These are phyloP conservation scores for Biscogniauxia mediterranea DNA, from an alignment of 2,329 filamentous ascomycete genomes.

Conservation along the genomic window DNA sequence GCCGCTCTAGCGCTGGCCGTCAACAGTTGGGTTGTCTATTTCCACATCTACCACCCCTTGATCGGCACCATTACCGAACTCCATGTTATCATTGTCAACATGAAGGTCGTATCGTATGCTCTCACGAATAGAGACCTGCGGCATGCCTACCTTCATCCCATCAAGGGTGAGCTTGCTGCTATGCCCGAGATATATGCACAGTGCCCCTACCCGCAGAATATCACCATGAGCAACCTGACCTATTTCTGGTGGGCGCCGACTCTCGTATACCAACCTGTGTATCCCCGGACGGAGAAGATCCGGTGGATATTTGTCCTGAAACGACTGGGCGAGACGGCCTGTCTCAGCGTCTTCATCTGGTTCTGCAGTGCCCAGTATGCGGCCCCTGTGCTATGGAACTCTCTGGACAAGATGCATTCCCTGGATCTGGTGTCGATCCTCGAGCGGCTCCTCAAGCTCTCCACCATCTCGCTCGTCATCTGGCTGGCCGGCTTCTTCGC, in stretches of 20 bases:
- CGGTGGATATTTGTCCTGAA: slow-evolving; percentile 88
- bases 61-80: slow-evolving; percentile 89
- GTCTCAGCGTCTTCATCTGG: slow-evolving; percentile 88
- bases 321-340: slow-evolving; percentile 73
- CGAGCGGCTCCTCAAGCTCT: slow-evolving; percentile 90
- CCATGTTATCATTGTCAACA: slow-evolving; percentile 91
- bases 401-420: slow-evolving; percentile 78
- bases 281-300: slow-evolving; percentile 78
- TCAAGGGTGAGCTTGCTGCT: slow-evolving; percentile 61
- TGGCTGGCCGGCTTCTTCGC: slow-evolving; percentile 99
- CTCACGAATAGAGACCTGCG: slow-evolving; percentile 95
- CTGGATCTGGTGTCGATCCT: slow-evolving; percentile 79
- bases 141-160: slow-evolving; percentile 81
- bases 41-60: slow-evolving; percentile 84
- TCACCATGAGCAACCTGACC: slow-evolving; percentile 80
- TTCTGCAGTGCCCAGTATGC: slow-evolving; percentile 93
- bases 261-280: slow-evolving; percentile 93
- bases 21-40: slow-evolving; percentile 85
- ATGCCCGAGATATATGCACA: slow-evolving; percentile 78
- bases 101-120: slow-evolving; percentile 94
- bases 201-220: slow-evolving; percentile 88
- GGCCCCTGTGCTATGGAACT: slow-evolving; percentile 84
- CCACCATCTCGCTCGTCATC: slow-evolving; percentile 90
- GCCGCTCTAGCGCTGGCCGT: slow-evolving; percentile 77
- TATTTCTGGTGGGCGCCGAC: slow-evolving; percentile 99